A percentile compares a stretch with the other conserved stretches of the same genome.
These are phyloP conservation scores for Leccinum fallax DNA, from an alignment of 1,284 basidiomycete species.

Conservation along the genomic window DNA sequence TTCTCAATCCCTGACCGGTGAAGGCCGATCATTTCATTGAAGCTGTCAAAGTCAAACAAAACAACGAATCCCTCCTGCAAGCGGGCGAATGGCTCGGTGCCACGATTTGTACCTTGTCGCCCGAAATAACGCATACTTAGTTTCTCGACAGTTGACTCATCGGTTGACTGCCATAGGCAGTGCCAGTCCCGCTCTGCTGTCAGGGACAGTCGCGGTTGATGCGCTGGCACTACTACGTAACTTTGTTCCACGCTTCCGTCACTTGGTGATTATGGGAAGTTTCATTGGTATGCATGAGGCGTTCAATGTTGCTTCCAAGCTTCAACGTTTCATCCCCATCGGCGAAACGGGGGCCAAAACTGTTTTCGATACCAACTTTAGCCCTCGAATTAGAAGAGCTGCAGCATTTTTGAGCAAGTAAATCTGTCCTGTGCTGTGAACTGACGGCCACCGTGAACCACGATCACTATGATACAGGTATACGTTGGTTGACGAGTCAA, in stretches of 20 bases:
- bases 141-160: too few species aligned
- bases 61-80: background rate
- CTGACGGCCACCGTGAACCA: background rate
- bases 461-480: background rate
- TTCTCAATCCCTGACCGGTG: background rate
- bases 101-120: background rate
- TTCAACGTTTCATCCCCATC: background rate
- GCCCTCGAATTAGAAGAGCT: background rate
- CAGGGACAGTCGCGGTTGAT: background rate
- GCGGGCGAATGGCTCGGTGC: background rate
- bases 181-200: background rate
- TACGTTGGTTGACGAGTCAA: background rate
- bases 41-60: background rate
- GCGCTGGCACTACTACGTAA: background rate
- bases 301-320: background rate
- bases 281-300: background rate
- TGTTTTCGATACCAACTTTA: background rate
- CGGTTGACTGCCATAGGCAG: background rate
- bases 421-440: background rate
- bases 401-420: background rate
- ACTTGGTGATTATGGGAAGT: background rate
- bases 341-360: background rate
- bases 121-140: background rate
- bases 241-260: background rate
- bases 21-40: background rate